phyloP scores from a whole-genome alignment of 1,284 basidiomycete genomes.

The Ganoderma leucocontextum region DNA sequence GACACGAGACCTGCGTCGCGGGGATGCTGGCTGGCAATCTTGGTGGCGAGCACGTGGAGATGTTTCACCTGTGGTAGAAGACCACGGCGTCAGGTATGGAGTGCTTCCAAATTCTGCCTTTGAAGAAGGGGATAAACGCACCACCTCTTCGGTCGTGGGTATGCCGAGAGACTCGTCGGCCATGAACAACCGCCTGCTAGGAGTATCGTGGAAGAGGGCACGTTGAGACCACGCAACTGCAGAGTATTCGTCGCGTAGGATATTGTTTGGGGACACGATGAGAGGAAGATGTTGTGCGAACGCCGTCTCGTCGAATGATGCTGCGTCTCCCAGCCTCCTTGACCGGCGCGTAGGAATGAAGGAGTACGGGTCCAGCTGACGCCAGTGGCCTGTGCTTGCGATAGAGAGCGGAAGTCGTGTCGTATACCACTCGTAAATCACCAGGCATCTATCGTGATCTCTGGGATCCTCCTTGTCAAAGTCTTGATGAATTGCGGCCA shows the following conservation, averaged over 20 bases:
- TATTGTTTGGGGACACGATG: conserved; percentile 47
- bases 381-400: conserved; percentile 40
- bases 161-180: conserved; percentile 47
- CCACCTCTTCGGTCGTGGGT: conserved; percentile 51
- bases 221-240: conserved; percentile 56
- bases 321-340: conserved; percentile 25
- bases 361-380: conserved; percentile 40
- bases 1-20: conserved; percentile 37
- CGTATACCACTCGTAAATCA: conserved; percentile 46
- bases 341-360: conserved; percentile 48
- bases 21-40: conserved; percentile 39
- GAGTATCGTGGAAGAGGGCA: conserved; percentile 40
- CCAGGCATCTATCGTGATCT: conserved; percentile 35
- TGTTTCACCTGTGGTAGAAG: conserved; percentile 46
- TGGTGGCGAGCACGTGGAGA: conserved; percentile 40
- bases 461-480: not conserved
- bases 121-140: conserved; percentile 36
- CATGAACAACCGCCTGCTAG: conserved; percentile 41
- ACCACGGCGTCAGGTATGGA: not conserved
- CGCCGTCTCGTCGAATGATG: conserved; percentile 20
- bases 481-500: conserved; percentile 14
- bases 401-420: conserved; percentile 46
- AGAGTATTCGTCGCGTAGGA: conserved; percentile 47
- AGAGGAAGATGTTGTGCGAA: conserved; percentile 40
- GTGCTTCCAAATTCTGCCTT: not conserved